phyloP scores from a whole-genome alignment of 2,329 filamentous ascomycete genomes.

The Ophiostoma pallidulum region DNA sequence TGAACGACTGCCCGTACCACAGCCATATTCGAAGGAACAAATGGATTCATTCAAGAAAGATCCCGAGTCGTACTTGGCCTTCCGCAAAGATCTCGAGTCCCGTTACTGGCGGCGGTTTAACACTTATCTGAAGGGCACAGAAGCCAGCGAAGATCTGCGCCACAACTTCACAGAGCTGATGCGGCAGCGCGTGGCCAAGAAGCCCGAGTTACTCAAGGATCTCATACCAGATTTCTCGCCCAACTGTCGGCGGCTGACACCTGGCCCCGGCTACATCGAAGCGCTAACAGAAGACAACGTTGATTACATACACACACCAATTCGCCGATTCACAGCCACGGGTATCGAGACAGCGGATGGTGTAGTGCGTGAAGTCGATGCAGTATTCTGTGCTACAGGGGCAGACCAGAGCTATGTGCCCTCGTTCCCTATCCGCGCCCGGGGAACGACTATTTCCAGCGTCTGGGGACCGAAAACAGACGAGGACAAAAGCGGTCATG shows the following conservation, averaged over 20 bases:
- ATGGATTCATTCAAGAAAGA: conserved; percentile 48
- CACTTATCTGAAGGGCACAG: conserved; percentile 43
- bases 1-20: conserved; percentile 45
- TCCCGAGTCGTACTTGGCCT: conserved; percentile 49
- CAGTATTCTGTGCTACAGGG: conserved; percentile 60
- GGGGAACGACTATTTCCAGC: conserved; percentile 49
- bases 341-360: conserved; percentile 54
- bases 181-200: conserved; percentile 40
- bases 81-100: conserved; percentile 47
- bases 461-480: no score
- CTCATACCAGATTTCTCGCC: conserved; percentile 55
- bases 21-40: conserved; percentile 44
- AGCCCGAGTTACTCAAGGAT: conserved; percentile 45
- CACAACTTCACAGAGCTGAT: conserved; percentile 43
- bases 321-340: conserved; percentile 47
- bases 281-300: conserved; percentile 53
- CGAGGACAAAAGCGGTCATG: no score
- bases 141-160: conserved; percentile 38
- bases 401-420: conserved; percentile 51
- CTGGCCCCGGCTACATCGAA: conserved; percentile 59
- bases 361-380: conserved; percentile 46
- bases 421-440: conserved; percentile 48
- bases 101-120: conserved; percentile 53
- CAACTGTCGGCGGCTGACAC: conserved; percentile 55
- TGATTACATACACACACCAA: conserved; percentile 47